Conservation (phyloP, 345 rosid species). For the Salix udensis region DNA sequence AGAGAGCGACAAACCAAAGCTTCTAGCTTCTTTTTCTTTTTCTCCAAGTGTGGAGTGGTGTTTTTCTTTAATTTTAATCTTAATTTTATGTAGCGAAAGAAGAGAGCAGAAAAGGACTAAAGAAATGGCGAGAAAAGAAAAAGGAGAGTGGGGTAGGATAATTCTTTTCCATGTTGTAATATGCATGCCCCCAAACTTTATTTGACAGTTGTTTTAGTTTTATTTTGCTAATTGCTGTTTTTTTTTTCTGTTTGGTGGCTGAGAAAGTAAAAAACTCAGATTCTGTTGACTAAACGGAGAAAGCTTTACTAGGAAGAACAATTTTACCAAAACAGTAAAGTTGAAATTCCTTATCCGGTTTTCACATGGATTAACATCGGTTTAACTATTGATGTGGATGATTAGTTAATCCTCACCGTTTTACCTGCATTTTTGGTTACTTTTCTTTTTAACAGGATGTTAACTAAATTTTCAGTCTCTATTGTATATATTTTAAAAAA, state of each 20-base stretch:
- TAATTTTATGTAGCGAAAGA: neutral
- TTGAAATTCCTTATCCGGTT: neutral
- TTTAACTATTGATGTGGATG: neutral
- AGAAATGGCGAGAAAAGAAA: neutral
- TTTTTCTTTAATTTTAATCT: neutral
- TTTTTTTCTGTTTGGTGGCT: neutral
- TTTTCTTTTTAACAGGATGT: too few species aligned
- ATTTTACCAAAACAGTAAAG: neutral
- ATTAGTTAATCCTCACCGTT: neutral
- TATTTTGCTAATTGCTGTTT: neutral
- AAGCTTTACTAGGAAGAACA: neutral
- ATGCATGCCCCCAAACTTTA: neutral
- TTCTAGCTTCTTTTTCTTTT: neutral
- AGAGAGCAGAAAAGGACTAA: neutral
- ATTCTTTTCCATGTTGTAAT: neutral
- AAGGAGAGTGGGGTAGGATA: neutral
- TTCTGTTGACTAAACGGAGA: neutral
- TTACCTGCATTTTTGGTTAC: neutral
- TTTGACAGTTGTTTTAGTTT: neutral
- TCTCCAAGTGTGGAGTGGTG: neutral
- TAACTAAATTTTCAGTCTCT: too few species aligned
- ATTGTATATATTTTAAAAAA: too few species aligned
- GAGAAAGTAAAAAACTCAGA: neutral
- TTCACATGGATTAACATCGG: neutral
- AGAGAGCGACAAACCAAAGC: neutral